A percentile compares a stretch with the other conserved stretches of the same genome.
These are phyloP conservation scores for Xylaria arbuscula DNA, from an alignment of 2,329 filamentous ascomycete genomes.

Conservation along the genomic window DNA sequence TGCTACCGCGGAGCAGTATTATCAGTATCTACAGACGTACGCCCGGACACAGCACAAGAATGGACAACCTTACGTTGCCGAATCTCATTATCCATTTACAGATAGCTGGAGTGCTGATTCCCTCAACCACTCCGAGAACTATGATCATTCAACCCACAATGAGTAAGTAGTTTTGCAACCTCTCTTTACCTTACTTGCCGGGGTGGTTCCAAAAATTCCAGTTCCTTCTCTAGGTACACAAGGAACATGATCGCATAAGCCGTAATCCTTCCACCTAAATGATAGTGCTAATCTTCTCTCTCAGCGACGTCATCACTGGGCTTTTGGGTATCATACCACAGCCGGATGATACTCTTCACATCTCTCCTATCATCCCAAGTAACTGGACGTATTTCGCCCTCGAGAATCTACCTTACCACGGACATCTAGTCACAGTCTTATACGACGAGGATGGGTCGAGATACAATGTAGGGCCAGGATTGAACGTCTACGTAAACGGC, in stretches of 20 bases:
- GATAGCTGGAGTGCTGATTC: slow-evolving; percentile 53
- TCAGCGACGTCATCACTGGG: slow-evolving; percentile 55
- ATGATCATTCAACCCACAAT: slow-evolving; percentile 58
- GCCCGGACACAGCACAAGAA: slow-evolving; percentile 55
- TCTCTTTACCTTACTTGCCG: neutral
- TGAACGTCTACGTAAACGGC: slow-evolving; percentile 55
- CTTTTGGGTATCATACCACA: slow-evolving; percentile 56
- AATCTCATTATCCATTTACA: slow-evolving; percentile 55
- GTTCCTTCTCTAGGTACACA: neutral
- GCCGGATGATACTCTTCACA: slow-evolving; percentile 52
- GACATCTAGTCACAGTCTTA: slow-evolving; percentile 54
- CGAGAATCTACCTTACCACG: slow-evolving; percentile 58
- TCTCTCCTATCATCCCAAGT: slow-evolving; percentile 55
- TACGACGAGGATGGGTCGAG: slow-evolving; percentile 55
- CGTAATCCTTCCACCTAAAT: neutral
- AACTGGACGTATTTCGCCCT: slow-evolving; percentile 55
- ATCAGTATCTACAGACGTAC: slow-evolving; percentile 53
- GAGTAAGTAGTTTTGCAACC: slow-evolving; percentile 43
- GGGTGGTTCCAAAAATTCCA: no score
- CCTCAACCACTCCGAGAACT: slow-evolving; percentile 56
- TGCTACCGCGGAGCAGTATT: slow-evolving; percentile 53
- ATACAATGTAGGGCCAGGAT: slow-evolving; percentile 51
- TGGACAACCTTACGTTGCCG: slow-evolving; percentile 57
- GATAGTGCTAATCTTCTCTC: slow-evolving; percentile 6
- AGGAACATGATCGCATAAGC: neutral